Evolutionary conservation across 495 filamentous ascomycete genomes (phyloP), one percentile per base, ranked within the genome.

Genomic region (Talaromyces ruber): DNA sequence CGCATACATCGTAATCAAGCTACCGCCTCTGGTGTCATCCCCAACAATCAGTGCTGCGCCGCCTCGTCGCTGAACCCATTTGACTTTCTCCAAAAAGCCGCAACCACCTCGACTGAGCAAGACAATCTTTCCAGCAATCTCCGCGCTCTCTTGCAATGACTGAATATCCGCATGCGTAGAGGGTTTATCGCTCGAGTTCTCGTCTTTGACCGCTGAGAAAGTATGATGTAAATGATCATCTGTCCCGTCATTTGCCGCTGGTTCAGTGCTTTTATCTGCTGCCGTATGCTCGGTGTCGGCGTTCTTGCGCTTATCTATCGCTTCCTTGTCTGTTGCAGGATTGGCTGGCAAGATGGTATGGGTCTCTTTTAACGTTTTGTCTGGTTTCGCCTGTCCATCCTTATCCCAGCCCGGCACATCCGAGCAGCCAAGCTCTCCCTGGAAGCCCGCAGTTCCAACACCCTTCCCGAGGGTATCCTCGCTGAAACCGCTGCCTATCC

Each of bases 61-160:
- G 8, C 94, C 94, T 65, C 94, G 83, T 52, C 92, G 82, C 72
- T 99, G 94, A 4, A 88, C 89, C 94, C 94, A 99, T 70, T 93
- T 92, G 61, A 92, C 91, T 72, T 99, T 99, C 67, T 98, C 93
- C 43, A 97, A 74, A 71, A 98, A 98, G 14, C 94, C 95, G 73
- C 94, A 98, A 16, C 94, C 94, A 29, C 94, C 94, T 39, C 94
- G 85, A 66, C 90, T 93, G 57, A 98, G 78, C 28, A 98, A 72
- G 4, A 94, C 93, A 55, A 98, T 84, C 67, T 95, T 98, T 59
- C 94, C 94, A 26, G 86, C 83, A 66, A 98, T 98, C 71, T 98
- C 95, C 6, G 94, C 93, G 59, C 86, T 86, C 74, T 97, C 93
- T 74, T 98, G 94, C 58, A 97, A 76, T 0, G 90, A 95, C 71